A percentile compares a stretch with the other conserved stretches of the same genome.
Evolutionary conservation across 129 eudicot genomes (phyloP).

Genomic region (Solidago caesia): DNA sequence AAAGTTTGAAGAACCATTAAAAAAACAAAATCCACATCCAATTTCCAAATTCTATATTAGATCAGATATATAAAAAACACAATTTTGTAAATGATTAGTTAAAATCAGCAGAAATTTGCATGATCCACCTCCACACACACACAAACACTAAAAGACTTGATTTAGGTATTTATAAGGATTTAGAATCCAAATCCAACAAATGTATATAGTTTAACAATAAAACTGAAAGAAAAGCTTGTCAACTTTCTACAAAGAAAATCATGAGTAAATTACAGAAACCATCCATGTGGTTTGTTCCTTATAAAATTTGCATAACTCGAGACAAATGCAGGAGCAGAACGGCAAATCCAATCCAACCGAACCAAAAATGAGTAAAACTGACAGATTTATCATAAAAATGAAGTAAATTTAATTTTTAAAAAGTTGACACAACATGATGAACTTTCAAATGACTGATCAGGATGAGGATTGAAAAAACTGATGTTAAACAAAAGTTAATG

Average conservation of each 20-base stretch:
- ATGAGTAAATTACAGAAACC: too few relatives aligned
- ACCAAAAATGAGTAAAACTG: neutral
- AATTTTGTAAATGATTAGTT: neutral
- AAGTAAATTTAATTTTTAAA: slow-evolving; percentile 1
- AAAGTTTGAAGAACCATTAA: neutral
- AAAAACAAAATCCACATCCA: neutral
- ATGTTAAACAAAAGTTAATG: neutral
- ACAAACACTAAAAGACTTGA: neutral
- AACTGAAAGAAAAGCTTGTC: neutral
- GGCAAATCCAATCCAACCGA: neutral
- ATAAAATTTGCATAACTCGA: neutral
- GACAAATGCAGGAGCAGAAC: neutral
- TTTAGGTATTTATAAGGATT: neutral
- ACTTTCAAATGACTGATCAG: neutral
- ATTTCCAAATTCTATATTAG: neutral
- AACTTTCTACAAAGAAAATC: neutral
- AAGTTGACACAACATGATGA: neutral
- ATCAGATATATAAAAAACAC: neutral
- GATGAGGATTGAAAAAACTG: neutral
- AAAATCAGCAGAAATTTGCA: neutral
- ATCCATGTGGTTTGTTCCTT: too few relatives aligned
- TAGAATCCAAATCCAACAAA: neutral
- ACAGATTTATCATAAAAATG: neutral
- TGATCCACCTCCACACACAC: neutral
- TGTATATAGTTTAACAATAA: neutral